Evolutionary conservation across 495 filamentous ascomycete genomes (phyloP).

Genomic region (Neurospora intermedia): DNA sequence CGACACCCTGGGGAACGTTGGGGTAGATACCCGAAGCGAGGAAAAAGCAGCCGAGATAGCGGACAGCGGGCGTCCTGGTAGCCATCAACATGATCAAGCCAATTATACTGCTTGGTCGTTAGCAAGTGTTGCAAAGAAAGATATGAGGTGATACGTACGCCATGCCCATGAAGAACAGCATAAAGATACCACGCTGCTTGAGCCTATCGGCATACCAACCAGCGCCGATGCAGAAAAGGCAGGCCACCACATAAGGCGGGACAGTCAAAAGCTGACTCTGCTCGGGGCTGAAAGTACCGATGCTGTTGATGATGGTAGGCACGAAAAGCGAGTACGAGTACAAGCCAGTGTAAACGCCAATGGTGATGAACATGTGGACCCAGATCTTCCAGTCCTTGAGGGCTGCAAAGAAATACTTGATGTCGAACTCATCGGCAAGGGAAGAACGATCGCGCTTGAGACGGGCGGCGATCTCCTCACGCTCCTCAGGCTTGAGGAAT

Average conservation of each 20-base stretch:
- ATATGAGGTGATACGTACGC: conserved; percentile 15
- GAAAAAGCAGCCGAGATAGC: conserved; percentile 64
- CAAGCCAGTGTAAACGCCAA: conserved; percentile 44
- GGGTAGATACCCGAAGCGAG: conserved; percentile 62
- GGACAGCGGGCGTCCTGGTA: conserved; percentile 43
- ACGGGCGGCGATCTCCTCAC: conserved; percentile 53
- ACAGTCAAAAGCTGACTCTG: conserved; percentile 51
- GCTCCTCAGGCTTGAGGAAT: conserved; percentile 60
- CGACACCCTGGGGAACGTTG: conserved; percentile 58
- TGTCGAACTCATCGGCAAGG: conserved; percentile 67
- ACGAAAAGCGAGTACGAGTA: conserved; percentile 62
- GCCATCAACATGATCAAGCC: conserved; percentile 57
- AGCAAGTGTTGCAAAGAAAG: not conserved
- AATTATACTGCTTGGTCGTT: conserved; percentile 36
- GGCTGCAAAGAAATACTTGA: conserved; percentile 58
- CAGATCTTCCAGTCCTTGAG: conserved; percentile 77
- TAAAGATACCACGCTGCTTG: conserved; percentile 43
- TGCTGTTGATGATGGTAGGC: conserved; percentile 50
- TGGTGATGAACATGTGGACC: conserved; percentile 39
- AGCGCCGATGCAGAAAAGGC: conserved; percentile 38
- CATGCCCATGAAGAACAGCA: conserved; percentile 41
- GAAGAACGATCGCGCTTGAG: conserved; percentile 61
- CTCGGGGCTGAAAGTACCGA: conserved; percentile 42
- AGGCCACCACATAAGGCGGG: conserved; percentile 45
- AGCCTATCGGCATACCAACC: conserved; percentile 44